These are phyloP conservation scores for Aspergillus biplanus DNA, from an alignment of 495 filamentous ascomycete species.

Conservation along the genomic window DNA sequence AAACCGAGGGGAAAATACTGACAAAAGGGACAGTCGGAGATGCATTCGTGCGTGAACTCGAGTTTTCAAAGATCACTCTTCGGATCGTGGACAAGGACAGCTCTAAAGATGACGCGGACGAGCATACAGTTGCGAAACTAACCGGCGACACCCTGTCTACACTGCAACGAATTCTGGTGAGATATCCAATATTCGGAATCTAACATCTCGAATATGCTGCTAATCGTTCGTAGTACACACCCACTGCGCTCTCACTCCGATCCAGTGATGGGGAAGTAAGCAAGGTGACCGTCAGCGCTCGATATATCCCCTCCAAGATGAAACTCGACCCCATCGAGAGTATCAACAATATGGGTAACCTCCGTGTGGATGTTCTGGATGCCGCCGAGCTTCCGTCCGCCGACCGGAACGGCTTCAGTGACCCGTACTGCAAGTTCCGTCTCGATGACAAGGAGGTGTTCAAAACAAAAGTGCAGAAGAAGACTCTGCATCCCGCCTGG, in stretches of 20 bases:
- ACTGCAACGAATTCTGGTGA: slow-evolving; percentile 81
- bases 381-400: slow-evolving; percentile 85
- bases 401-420: slow-evolving; percentile 94
- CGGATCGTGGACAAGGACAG: slow-evolving; percentile 76
- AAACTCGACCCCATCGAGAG: slow-evolving; percentile 89
- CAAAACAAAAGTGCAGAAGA: slow-evolving; percentile 95
- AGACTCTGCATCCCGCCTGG: slow-evolving; percentile 92
- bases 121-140: slow-evolving; percentile 78
- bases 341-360: slow-evolving; percentile 96
- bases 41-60: slow-evolving; percentile 93
- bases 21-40: slow-evolving; percentile 66
- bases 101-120: slow-evolving; percentile 64
- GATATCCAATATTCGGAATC: slow-evolving; percentile 27
- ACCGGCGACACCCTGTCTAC: slow-evolving; percentile 84
- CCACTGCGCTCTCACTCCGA: slow-evolving; percentile 76
- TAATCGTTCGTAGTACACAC: slow-evolving; percentile 69
- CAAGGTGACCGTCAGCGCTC: slow-evolving; percentile 85
- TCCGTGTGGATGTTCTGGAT: slow-evolving; percentile 89
- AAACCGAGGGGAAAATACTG: slow-evolving; percentile 8
- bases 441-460: slow-evolving; percentile 83
- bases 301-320: slow-evolving; percentile 95
- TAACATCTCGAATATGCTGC: slow-evolving; percentile 11
- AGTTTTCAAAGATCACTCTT: slow-evolving; percentile 90
- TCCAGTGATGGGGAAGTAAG: slow-evolving; percentile 74
- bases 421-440: slow-evolving; percentile 94